These are phyloP conservation scores for Trichophyton mentagrophytes DNA, from an alignment of 2,329 filamentous ascomycete genomes.

Conservation along the genomic window DNA sequence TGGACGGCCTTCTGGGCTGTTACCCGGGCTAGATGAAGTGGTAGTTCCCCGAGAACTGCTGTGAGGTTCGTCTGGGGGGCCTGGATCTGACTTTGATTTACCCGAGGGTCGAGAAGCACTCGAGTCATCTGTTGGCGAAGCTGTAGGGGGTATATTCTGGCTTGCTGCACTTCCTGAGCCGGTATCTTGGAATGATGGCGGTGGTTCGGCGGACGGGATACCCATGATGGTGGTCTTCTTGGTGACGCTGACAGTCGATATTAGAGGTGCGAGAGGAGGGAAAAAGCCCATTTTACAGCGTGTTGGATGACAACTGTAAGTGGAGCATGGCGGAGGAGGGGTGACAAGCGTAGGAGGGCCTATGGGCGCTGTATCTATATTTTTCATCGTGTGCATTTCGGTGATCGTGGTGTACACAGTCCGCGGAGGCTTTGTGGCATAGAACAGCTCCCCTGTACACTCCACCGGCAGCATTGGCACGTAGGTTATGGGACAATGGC, in stretches of 20 bases:
- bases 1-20: neutral
- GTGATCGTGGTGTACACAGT: conserved; percentile 9
- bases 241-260: conserved; percentile 7
- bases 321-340: conserved; percentile 8
- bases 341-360: conserved; percentile 6
- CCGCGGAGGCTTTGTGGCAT: neutral
- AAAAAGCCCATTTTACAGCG: neutral
- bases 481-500: neutral
- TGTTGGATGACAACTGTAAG: conserved; percentile 1
- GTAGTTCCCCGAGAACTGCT: neutral
- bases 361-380: neutral
- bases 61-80: neutral
- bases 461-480: neutral
- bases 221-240: conserved; percentile 11
- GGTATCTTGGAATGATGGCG: conserved; percentile 5
- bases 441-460: neutral
- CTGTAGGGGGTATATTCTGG: neutral
- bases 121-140: neutral
- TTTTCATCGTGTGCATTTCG: conserved; percentile 2
- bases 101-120: neutral
- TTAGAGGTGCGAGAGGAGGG: neutral
- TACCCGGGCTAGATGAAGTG: neutral
- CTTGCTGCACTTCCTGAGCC: neutral
- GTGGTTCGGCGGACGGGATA: neutral
- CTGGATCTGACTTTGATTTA: neutral